These are phyloP conservation scores for Starmerella bombi DNA, from an alignment of 805 yeast genomes.

Conservation along the genomic window DNA sequence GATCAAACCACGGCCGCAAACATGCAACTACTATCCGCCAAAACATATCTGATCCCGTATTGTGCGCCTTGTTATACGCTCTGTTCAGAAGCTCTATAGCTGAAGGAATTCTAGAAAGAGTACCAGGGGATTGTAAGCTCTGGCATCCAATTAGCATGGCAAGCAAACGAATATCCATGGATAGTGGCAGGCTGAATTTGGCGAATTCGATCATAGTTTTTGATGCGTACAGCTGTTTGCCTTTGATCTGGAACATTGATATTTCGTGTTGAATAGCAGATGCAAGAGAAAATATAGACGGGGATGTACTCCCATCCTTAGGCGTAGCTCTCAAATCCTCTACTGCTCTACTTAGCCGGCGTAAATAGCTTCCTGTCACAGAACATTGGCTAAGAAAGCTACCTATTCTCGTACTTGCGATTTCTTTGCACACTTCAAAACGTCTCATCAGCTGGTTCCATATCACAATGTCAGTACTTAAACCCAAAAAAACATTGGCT, in stretches of 20 bases:
- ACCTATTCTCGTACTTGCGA: background rate
- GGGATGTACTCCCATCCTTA: background rate
- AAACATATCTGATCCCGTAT: constrained; percentile 3
- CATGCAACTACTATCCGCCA: constrained; percentile 13
- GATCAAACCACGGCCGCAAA: constrained; percentile 16
- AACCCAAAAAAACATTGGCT: constrained; percentile 4
- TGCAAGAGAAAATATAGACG: constrained; percentile 8
- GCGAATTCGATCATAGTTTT: background rate
- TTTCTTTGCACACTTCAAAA: background rate
- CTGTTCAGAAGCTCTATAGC: constrained; percentile 11
- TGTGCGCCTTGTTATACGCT: constrained; percentile 4
- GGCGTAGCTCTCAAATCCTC: constrained; percentile 2
- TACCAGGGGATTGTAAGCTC: constrained; percentile 3
- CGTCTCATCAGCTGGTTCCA: constrained; percentile 5
- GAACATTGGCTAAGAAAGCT: constrained; percentile 3
- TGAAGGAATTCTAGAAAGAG: constrained; percentile 7
- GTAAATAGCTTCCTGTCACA: constrained; percentile 5
- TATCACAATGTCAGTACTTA: background rate
- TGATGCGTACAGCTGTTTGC: background rate
- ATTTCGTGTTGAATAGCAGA: constrained; percentile 8
- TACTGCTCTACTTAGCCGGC: constrained; percentile 9
- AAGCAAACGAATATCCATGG: constrained; percentile 1
- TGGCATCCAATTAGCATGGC: constrained; percentile 18
- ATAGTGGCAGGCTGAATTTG: background rate
- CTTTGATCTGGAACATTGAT: background rate